phyloP scores from a whole-genome alignment of 2,329 filamentous ascomycete species.

The Ceratocystis destructans region DNA sequence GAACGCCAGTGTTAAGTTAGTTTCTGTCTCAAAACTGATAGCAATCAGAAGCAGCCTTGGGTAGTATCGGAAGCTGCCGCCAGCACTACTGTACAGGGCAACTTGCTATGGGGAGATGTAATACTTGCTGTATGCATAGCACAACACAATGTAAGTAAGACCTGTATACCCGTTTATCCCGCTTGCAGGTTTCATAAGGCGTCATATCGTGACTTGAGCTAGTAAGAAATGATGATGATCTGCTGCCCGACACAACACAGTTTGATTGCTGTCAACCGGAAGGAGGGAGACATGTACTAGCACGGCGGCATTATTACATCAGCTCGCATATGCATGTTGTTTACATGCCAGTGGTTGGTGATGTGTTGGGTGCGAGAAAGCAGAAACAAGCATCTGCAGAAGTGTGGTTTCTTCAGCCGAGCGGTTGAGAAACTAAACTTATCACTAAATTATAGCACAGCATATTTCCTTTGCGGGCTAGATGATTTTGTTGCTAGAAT shows the following conservation, averaged over 20 bases:
- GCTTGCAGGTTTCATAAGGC: background rate
- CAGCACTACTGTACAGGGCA: background rate
- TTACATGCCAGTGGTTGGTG: background rate
- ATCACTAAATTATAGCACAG: background rate
- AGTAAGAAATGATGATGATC: background rate
- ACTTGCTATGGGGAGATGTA: background rate
- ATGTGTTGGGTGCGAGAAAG: background rate
- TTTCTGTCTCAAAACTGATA: background rate
- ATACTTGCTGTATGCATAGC: background rate
- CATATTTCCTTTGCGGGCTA: background rate
- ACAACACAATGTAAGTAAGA: background rate
- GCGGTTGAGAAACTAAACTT: background rate
- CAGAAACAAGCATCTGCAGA: background rate
- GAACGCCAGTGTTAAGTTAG: background rate
- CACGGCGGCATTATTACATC: background rate
- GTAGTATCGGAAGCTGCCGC: background rate
- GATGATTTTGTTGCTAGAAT: too few species aligned
- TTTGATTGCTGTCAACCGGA: background rate
- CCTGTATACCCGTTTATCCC: background rate
- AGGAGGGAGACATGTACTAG: background rate
- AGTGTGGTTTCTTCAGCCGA: background rate
- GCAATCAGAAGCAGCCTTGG: background rate
- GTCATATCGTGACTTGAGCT: background rate
- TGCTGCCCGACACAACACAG: background rate
- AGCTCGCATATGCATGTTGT: background rate